Percentiles rank a stretch among this genome's conserved stretches.
Conservation (phyloP, 768 basidiomycete species). For the Butyriboletus loyo region DNA sequence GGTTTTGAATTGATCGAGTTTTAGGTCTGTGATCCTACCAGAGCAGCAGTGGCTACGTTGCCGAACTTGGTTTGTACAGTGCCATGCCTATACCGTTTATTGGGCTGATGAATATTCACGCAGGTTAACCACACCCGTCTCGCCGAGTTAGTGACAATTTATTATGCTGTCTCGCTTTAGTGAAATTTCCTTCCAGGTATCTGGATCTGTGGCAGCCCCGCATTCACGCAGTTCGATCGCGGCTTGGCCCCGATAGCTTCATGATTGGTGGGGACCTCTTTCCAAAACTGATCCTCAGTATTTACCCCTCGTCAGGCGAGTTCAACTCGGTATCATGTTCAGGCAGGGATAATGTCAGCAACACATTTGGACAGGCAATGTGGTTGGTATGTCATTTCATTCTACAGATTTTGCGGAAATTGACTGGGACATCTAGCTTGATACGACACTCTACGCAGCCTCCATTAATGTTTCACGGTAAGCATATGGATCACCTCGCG, state of each 20-base stretch:
- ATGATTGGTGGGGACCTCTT: constrained; percentile 37
- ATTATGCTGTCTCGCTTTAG: not conserved
- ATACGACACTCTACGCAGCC: constrained; percentile 21
- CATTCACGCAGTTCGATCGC: constrained; percentile 43
- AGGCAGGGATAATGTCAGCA: constrained; percentile 47
- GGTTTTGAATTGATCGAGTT: constrained; percentile 36
- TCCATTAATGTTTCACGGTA: constrained; percentile 49
- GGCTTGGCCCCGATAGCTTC: constrained; percentile 49
- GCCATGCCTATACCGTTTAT: not conserved
- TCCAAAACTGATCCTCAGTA: not conserved
- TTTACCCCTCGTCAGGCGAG: constrained; percentile 37
- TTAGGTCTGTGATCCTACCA: constrained; percentile 18
- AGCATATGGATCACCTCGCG: not conserved
- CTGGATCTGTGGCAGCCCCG: constrained; percentile 57
- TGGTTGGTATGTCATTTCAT: constrained; percentile 41
- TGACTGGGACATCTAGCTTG: constrained; percentile 9
- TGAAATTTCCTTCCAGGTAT: constrained; percentile 33
- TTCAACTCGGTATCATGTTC: constrained; percentile 56
- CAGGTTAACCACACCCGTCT: constrained; percentile 54
- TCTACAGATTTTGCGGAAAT: not conserved
- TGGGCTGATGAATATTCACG: not conserved
- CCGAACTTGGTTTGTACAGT: constrained; percentile 41
- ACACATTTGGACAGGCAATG: constrained; percentile 54
- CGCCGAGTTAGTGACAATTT: constrained; percentile 35
- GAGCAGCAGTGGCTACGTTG: constrained; percentile 45